Base-by-base conservation (phyloP, 257 asterid species). In the Solanum etuberosum region DNA sequence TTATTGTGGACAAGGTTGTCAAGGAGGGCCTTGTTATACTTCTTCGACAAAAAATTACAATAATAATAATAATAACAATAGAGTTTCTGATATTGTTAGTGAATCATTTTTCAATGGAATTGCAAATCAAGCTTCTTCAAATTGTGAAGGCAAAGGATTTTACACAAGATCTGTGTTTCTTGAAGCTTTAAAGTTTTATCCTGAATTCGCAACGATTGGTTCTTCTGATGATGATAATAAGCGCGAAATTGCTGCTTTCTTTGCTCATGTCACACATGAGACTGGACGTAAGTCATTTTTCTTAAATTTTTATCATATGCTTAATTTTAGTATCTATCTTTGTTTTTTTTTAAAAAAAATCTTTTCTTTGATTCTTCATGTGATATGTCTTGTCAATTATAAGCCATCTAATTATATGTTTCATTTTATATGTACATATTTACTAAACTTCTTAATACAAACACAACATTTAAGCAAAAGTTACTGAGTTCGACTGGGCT, bases 171-270 rank as follows among this genome's bases (percentile, higher is more conserved):
- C 85, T 1, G 89, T 88, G 6, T 93, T 93, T 83, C 93, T 93
- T 11, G 86, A 92, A 12, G 94, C 95, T 37, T 38, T 85, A 13
- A 40, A 84, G 10, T 90, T 87, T 11, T 93, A 90, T 87, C 82
- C 86, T 11, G 74, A n/a, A 40, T 93, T 93, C 14, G 95, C 92
- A 5, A 86, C 88, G 0, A 85, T 27, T 2, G 91, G 86, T 11
- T 83, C 91, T 2, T 6, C 82, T 3, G 94, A 91, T 27, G 93
- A 93, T 27, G 92, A 88, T 18, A 84, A 92, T 13, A 93, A 86
- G 89, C 94, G 92, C 4, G 95, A 93, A 88, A 90, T 91, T 9
- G 95, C 95, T 2, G 93, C 95, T 18, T 93, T 90, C 87, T 91
- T 93, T 7, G 95, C 95, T 7, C 95, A 93, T 51, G 88, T 88